Evolutionary conservation across 2,329 filamentous ascomycete genomes (phyloP).

Genomic region (Xylaria multiplex): DNA sequence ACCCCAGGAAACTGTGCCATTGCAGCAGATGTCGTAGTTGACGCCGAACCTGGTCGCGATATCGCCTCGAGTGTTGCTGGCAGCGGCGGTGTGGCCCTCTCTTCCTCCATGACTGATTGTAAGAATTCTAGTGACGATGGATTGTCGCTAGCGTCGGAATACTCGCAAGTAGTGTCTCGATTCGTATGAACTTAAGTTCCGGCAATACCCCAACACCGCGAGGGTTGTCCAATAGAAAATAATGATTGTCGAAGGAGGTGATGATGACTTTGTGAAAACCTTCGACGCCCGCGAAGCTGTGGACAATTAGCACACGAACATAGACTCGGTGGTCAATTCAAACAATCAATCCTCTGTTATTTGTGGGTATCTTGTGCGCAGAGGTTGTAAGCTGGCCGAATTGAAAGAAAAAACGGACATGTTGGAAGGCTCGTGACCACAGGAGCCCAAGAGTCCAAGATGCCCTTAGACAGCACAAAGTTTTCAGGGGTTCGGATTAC

Average conservation of each 20-base stretch:
- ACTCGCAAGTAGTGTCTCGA: conserved; percentile 41
- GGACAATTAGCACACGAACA: background rate
- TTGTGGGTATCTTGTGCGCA: conserved; percentile 19
- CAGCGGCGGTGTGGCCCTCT: conserved; percentile 49
- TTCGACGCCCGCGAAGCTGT: background rate
- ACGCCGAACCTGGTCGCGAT: conserved; percentile 61
- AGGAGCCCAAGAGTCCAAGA: conserved; percentile 12
- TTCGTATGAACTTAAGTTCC: conserved; percentile 33
- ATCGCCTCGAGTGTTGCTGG: conserved; percentile 58
- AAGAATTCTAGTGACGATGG: conserved; percentile 38
- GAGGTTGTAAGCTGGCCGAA: conserved; percentile 11
- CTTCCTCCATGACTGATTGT: conserved; percentile 59
- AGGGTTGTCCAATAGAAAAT: conserved; percentile 35
- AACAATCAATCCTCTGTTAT: background rate
- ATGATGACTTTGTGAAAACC: conserved; percentile 2
- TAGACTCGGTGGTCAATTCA: background rate
- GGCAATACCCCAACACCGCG: conserved; percentile 39
- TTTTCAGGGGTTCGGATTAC: conserved; percentile 29
- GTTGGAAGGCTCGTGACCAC: conserved; percentile 21
- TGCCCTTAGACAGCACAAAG: conserved; percentile 16
- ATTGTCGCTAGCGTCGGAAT: conserved; percentile 38
- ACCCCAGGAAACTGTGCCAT: conserved; percentile 60
- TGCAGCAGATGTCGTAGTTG: conserved; percentile 56
- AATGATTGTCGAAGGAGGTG: background rate
- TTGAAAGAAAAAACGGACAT: conserved; percentile 7